Evolutionary conservation across 2,329 filamentous ascomycete genomes (phyloP), one percentile per base, ranked within the genome.

Genomic region (Aspergillus sojae): DNA sequence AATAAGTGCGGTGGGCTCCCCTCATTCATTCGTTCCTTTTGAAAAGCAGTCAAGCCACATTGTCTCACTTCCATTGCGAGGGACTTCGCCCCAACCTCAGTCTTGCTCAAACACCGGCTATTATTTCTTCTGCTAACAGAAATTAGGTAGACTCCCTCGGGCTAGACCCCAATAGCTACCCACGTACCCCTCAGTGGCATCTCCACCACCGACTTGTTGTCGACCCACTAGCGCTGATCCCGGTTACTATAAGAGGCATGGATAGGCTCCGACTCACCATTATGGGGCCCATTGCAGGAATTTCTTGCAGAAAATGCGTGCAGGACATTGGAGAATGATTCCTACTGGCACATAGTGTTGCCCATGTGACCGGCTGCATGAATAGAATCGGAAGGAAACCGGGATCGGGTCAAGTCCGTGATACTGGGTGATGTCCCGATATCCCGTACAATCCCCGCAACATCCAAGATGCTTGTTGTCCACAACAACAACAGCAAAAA

Each of bases 141-240:
- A 14, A 23, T 16, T n/a, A 16, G n/a, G 23, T 26, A 26, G 21
- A 23, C 14, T 7, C 5, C 45, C 21, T 19, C 14, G 12, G 26
- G 23, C 45, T 26, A 32, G 32, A 36, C 26, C 7, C 21, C 52
- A 34, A 54, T 19, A 54, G 52, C 32, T 36, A 11, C 19, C 19
- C 32, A 23, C 12, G 5, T 54, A 54, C 52, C 52, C 52, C 52
- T 54, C 30, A 54, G 16, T 36, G 14, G 23, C 5, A 36, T n/a
- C 52, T 54, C 10, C 52, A 54, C 30, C 19, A 36, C 23, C 36
- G 52, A 54, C 30, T 54, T 54, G 52, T 54, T 54, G 52, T 54
- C 32, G 5, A 21, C 19, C n/a, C 4, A 54, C 19, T 54, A 54
- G 32, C 12, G 52, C 32, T 23, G 52, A 26, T 36, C 30, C n/a